These are phyloP conservation scores for Flaveria brownii DNA, from an alignment of 129 eudicot species.

Conservation along the genomic window DNA sequence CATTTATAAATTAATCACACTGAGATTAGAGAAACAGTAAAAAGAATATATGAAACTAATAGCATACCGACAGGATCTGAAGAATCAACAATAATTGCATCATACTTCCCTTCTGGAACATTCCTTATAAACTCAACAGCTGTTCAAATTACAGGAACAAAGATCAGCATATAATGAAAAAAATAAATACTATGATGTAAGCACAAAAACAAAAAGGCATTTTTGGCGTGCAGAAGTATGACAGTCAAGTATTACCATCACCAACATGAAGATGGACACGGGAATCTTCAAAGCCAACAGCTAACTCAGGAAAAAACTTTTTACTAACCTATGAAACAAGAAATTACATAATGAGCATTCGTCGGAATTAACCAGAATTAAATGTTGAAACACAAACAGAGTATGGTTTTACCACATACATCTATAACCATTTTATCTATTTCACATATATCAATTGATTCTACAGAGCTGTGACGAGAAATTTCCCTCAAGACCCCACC, in stretches of 20 bases:
- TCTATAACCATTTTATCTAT: constrained; percentile 97
- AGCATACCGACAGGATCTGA: constrained; percentile 97
- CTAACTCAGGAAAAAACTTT: constrained; percentile 84
- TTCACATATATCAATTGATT: constrained; percentile 88
- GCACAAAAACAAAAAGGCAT: not conserved
- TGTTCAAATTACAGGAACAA: constrained; percentile 34
- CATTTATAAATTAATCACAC: not conserved
- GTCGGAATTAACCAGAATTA: not conserved
- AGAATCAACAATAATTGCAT: constrained; percentile 90
- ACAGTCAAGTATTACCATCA: constrained; percentile 61
- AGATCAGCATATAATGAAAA: constrained; percentile 4
- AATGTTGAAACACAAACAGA: not conserved
- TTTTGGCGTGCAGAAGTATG: not conserved
- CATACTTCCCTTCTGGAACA: constrained; percentile 80
- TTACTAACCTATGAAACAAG: constrained; percentile 64
- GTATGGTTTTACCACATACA: constrained; percentile 52
- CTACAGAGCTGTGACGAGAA: constrained; percentile 90
- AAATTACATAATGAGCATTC: constrained; percentile 21
- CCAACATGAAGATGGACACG: constrained; percentile 94
- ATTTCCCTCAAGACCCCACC: constrained; percentile 96
- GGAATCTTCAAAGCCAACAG: constrained; percentile 94
- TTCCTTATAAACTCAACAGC: constrained; percentile 70
- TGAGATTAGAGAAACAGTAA: not conserved
- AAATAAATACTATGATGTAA: not conserved
- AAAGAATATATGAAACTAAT: not conserved